A percentile compares a stretch with the other conserved stretches of the same genome.
phyloP scores from a whole-genome alignment of 306 rosid species.

The Vigna reflexopilosa region DNA sequence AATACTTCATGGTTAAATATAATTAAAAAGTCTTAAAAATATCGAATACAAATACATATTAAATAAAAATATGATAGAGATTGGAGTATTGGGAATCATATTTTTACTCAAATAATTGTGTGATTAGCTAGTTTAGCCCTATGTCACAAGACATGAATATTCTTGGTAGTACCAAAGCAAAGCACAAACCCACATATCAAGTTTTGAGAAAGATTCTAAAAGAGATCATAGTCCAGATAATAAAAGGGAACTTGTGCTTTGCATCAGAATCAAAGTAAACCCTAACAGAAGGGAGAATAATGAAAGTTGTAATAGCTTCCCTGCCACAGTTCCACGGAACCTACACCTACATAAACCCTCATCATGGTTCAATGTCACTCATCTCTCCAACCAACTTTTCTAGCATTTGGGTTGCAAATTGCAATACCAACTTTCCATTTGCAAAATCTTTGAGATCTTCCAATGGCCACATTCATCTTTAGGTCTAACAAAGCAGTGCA shows the following conservation, averaged over 20 bases:
- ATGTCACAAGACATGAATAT: slow-evolving; percentile 83
- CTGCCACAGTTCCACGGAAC: slow-evolving; percentile 55
- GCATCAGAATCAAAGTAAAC: slow-evolving; percentile 75
- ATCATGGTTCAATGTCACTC: slow-evolving; percentile 43
- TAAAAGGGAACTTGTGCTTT: slow-evolving; percentile 73
- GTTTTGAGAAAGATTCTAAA: slow-evolving; percentile 56
- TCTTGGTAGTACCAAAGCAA: slow-evolving; percentile 69
- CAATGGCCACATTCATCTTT: slow-evolving; percentile 57
- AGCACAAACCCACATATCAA: slow-evolving; percentile 73
- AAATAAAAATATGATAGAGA: too few relatives aligned
- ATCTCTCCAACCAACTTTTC: slow-evolving; percentile 40
- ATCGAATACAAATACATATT: too few relatives aligned
- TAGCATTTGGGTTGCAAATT: slow-evolving; percentile 29
- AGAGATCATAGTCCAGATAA: slow-evolving; percentile 37
- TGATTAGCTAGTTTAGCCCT: slow-evolving; percentile 46
- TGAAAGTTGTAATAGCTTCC: slow-evolving; percentile 66
- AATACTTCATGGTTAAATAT: too few relatives aligned
- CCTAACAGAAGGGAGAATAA: slow-evolving; percentile 54
- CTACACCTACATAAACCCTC: slow-evolving; percentile 69
- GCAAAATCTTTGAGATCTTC: neutral
- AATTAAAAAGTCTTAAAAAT: too few relatives aligned
- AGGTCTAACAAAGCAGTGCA: slow-evolving; percentile 40
- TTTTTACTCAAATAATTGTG: neutral
- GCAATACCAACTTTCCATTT: neutral
- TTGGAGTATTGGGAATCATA: too few relatives aligned